phyloP scores from a whole-genome alignment of 2,329 filamentous ascomycete species.

The Geosmithia flava region DNA sequence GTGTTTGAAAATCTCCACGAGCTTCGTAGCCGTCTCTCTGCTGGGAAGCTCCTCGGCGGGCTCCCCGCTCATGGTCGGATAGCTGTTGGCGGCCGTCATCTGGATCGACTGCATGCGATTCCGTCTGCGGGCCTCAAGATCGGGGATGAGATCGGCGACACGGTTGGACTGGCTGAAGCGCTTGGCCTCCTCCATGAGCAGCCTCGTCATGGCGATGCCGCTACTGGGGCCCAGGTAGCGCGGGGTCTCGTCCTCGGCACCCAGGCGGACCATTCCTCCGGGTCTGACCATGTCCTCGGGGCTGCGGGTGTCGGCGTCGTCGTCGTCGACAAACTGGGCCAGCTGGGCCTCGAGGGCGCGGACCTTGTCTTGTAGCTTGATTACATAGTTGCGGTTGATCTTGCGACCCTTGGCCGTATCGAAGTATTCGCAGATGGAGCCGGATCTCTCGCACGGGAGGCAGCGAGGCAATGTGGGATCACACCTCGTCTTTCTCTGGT shows the following conservation, averaged over 20 bases:
- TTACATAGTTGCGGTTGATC: conserved; percentile 84
- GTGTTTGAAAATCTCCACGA: conserved; percentile 76
- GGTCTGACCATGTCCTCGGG: conserved; percentile 79
- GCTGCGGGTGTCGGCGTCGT: conserved; percentile 55
- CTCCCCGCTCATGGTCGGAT: conserved; percentile 78
- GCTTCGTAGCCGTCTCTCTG: conserved; percentile 58
- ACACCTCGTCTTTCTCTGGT: conserved; percentile 90
- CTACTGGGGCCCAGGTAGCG: conserved; percentile 90
- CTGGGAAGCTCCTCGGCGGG: conserved; percentile 67
- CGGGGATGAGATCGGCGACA: conserved; percentile 84
- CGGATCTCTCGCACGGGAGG: conserved; percentile 82
- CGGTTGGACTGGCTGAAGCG: conserved; percentile 82
- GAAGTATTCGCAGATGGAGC: conserved; percentile 88
- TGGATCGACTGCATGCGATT: conserved; percentile 47
- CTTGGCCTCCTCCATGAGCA: conserved; percentile 95
- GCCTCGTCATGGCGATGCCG: conserved; percentile 85
- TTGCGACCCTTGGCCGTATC: conserved; percentile 78
- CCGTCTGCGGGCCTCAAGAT: conserved; percentile 46
- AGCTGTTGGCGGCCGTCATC: conserved; percentile 64
- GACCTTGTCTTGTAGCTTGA: conserved; percentile 80
- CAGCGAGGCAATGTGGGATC: conserved; percentile 87
- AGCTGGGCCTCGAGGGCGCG: conserved; percentile 73
- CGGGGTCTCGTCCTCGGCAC: conserved; percentile 72
- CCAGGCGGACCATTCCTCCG: conserved; percentile 72
- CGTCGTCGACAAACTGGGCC: conserved; percentile 64